Base-by-base conservation (phyloP, 2,329 filamentous ascomycete species). In the Clarireedia hainanense region DNA sequence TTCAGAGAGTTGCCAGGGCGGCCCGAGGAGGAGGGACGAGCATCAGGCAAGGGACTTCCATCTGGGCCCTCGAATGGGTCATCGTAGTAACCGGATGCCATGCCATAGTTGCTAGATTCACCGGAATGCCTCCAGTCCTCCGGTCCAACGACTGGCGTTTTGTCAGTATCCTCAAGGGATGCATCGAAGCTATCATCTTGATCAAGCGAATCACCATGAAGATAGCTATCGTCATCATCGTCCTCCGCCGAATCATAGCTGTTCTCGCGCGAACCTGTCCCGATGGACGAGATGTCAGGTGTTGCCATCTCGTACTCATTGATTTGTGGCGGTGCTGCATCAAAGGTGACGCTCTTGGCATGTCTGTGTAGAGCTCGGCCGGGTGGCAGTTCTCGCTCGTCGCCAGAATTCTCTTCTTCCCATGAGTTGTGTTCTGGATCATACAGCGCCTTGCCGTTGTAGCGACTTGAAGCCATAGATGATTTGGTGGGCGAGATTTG, bases 221-320 rank as follows among this genome's bases (percentile, higher is more conserved):
- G 74, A 45, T 77, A 71, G 60, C 78, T 72, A 63, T 81, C 88
- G 46, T 91, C 86, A 26, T 86, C 82, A 42, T 91, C 82, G 17
- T 88, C 85, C 12, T 89, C 86, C 34, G 88, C 83, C 0, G 89
- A 92, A 60, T 96, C 91, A 69, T 89, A 96, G 74, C 92, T 97
- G 43, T 91, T 90, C 67, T 96, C 90, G 7, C 92, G 86, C 12
- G 92, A 97, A 63, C 87, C 91, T 49, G 89, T 92, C 26, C 89
- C 89, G 24, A 95, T 79, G 0, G 91, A 95, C 1, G 92, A 96
- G n/a, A 95, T 82, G 68, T 96, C 94, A 10, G 94, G 94, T 2
- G 94, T 99, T 36, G 90, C 88, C 88, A 96, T 91, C 73, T 97
- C 94, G 70, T 97, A 99, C 73, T 99, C 94, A 69, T 97, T 96